Base-by-base conservation (phyloP, 1,284 basidiomycete species). In the Naganishia liquefaciens region DNA sequence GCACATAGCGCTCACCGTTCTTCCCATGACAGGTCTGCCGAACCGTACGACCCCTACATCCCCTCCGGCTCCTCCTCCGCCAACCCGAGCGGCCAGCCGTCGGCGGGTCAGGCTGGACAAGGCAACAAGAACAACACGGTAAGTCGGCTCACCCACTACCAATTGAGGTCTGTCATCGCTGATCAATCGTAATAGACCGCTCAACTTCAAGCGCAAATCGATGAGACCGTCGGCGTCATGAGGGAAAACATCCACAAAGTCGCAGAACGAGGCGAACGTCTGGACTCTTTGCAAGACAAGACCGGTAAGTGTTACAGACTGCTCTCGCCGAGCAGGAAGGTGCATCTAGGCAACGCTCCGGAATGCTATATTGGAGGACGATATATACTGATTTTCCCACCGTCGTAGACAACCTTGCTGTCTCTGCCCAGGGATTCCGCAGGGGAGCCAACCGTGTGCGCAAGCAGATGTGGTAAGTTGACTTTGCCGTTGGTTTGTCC, bases 351-450 rank as follows among this genome's bases (percentile, higher is more conserved):
- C 21, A 5, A 23, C 11, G n/a, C 6, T 13, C 7, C 9, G 21
- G 23, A 7, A 19, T 25, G 52, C 50, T 11, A 58, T 27, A 33
- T 46, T 13, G 28, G 17, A 30, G n/a, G 6, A 21, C 50, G 9
- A n/a, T 10, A 13, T 17, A 11, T n/a, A 25, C 15, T n/a, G n/a
- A 33, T 28, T 25, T 25, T 19, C 23, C 40, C 39, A 52, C 47
- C 28, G 25, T 52, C 49, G 37, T 72, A 95, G 95, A 99, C 80
- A 97, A 90, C 76, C 86, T 99, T 65, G 94, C 95, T 33, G 91
- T 97, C 43, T 97, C 93, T n/a, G 96, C 95, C 13, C 96, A 99
- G 82, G 93, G 93, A 33, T 99, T 99, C 87, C 87, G 93, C 69
- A 86, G 92, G 71, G 94, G 95, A 69, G 96, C 96, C 61, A 97